phyloP scores from a whole-genome alignment of 2,329 filamentous ascomycete species.

The Pseudogymnoascus sp. region DNA sequence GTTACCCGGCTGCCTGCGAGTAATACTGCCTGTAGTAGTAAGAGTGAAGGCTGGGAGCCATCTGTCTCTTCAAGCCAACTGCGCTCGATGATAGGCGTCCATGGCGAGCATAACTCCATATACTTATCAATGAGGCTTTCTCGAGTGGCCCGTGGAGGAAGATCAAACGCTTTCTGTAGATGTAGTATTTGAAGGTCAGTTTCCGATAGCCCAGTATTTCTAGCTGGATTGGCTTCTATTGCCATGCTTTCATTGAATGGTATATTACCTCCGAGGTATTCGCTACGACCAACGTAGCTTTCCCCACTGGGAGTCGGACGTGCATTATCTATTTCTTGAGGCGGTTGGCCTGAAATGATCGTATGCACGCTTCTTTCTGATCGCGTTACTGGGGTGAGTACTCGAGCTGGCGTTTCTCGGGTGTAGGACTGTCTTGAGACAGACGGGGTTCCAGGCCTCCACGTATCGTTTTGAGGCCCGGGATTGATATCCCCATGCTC shows the following conservation, averaged over 20 bases:
- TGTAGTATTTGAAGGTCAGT: constrained; percentile 9
- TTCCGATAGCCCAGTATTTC: constrained; percentile 5
- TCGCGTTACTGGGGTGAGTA: neutral
- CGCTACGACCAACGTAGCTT: constrained; percentile 9
- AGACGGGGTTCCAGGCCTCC: neutral
- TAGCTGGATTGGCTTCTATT: neutral
- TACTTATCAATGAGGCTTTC: constrained; percentile 20
- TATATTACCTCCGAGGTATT: constrained; percentile 11
- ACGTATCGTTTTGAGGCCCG: constrained; percentile 1
- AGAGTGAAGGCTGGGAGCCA: constrained; percentile 26
- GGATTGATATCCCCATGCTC: neutral
- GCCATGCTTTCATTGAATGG: constrained; percentile 11
- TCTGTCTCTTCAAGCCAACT: constrained; percentile 29
- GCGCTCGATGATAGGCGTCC: constrained; percentile 23
- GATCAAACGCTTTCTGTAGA: constrained; percentile 12
- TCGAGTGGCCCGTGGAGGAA: constrained; percentile 17
- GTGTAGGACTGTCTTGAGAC: neutral
- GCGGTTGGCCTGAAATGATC: neutral
- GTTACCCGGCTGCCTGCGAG: constrained; percentile 38
- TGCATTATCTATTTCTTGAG: neutral
- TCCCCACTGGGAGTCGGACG: neutral
- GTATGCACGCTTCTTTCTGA: constrained; percentile 6
- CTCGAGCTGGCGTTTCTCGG: constrained; percentile 11
- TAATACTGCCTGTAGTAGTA: constrained; percentile 36
- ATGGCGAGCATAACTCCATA: constrained; percentile 21